These are phyloP conservation scores for Anisogramma anomala DNA, from an alignment of 2,329 filamentous ascomycete species.

Conservation along the genomic window DNA sequence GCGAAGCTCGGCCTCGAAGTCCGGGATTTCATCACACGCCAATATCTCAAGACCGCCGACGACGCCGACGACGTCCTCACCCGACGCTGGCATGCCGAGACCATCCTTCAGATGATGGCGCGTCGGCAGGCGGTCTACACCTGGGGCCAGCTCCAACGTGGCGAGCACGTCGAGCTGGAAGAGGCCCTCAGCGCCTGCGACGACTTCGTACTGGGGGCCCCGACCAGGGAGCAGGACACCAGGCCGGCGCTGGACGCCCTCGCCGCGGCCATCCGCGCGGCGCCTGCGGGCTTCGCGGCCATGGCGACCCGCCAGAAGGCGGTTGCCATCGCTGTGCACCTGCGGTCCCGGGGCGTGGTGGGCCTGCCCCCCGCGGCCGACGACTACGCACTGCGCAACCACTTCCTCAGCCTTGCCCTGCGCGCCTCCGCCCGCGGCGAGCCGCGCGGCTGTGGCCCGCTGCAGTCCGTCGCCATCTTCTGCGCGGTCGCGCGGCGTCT, in stretches of 20 bases:
- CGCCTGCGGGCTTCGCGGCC: slow-evolving; percentile 31
- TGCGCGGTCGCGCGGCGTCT: slow-evolving; percentile 48
- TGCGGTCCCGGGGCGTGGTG: slow-evolving; percentile 40
- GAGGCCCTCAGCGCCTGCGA: slow-evolving; percentile 51
- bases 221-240: slow-evolving; percentile 35
- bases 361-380: slow-evolving; percentile 28
- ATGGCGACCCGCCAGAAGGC: slow-evolving; percentile 39
- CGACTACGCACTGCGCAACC: slow-evolving; percentile 53
- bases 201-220: slow-evolving; percentile 46
- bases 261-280: slow-evolving; percentile 29
- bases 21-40: slow-evolving; percentile 45
- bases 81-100: slow-evolving; percentile 45
- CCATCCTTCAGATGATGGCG: slow-evolving; percentile 46
- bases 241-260: slow-evolving; percentile 27
- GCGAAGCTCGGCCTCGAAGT: slow-evolving; percentile 47
- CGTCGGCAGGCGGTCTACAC: slow-evolving; percentile 45
- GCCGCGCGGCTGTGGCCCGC: slow-evolving; percentile 42
- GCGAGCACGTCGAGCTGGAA: slow-evolving; percentile 40
- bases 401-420: slow-evolving; percentile 51
- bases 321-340: slow-evolving; percentile 37
- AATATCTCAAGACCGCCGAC: slow-evolving; percentile 32
- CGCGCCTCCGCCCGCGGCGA: slow-evolving; percentile 27
- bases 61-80: slow-evolving; percentile 48
- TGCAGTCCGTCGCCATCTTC: slow-evolving; percentile 55
- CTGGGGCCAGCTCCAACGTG: slow-evolving; percentile 41